Conservation (phyloP, 176 grass and related monocot species). For the Otatea glauca region DNA sequence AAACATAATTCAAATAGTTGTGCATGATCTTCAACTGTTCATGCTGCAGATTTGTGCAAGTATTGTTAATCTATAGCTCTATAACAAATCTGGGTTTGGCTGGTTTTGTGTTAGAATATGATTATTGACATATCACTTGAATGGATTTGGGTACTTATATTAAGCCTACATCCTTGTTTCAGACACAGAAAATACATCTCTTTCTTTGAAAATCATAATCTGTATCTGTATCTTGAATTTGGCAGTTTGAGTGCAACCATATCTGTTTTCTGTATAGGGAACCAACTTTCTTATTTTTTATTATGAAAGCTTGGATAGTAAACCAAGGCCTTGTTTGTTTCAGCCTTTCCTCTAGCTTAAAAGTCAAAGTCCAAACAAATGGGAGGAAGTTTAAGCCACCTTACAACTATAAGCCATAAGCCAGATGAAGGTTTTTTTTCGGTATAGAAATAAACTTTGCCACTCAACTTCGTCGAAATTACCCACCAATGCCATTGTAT, state of each 20-base stretch:
- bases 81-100: not conserved
- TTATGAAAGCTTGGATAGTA: not conserved
- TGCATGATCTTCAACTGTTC: not conserved
- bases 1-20: not conserved
- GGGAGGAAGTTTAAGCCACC: too few relatives aligned
- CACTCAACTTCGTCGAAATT: too few relatives aligned
- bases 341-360: too few relatives aligned
- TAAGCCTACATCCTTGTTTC: not conserved
- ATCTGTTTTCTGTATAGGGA: not conserved
- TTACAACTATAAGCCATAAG: too few relatives aligned
- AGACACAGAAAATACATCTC: not conserved
- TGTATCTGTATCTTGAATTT: slow-evolving; percentile 9
- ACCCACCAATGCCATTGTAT: too few relatives aligned
- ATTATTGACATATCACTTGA: not conserved
- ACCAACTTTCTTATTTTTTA: not conserved
- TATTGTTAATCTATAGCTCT: not conserved
- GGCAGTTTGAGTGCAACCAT: not conserved
- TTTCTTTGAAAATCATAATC: not conserved
- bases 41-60: not conserved
- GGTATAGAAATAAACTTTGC: too few relatives aligned
- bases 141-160: not conserved
- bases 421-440: too few relatives aligned
- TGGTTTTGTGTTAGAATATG: not conserved
- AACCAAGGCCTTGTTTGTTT: not conserved
- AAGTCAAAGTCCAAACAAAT: too few relatives aligned